Base-by-base conservation (phyloP, 2,329 filamentous ascomycete species). In the Cercospora canescens region DNA sequence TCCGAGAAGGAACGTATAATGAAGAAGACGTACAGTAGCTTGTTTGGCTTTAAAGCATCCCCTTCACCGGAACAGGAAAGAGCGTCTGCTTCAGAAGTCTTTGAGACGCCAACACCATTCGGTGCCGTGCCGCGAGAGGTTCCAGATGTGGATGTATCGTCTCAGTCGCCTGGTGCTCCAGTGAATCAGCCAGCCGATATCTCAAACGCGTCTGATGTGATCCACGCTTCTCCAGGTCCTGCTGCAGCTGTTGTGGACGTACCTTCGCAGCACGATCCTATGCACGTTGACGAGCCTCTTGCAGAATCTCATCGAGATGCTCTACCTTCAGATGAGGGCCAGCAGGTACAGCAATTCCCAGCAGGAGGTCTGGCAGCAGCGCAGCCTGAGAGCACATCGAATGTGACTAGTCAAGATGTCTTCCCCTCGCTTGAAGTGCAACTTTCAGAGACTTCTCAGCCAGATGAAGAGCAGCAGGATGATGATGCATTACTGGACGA, bases 21-120 rank as follows among this genome's bases (percentile, higher is more conserved):
- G 74, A 68, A 64, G 32, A 67, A 66, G 64, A 76, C 74, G 0
- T 75, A 72, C 35, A 68, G 67, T 37, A 76, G 75, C 56, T 63
- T 77, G 14, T 77, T 76, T 41, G 75, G 75, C 14, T 73, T 76
- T 50, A 67, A 60, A 37, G 67, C 65, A 8, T 73, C 73, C n/a
- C 73, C 72, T 14, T 70, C 70, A 7, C 69, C 71, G 12, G 68
- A 70, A 50, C 67, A 67, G 26, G 67, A 68, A 21, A 35, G 59
- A 39, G 59, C 62, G 9, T 60, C 60, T 48, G 50, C 67, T 18
- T 26, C 28, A n/a, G 6, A 26, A 16, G 28, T 54, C 3, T n/a
- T 52, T n/a, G 60, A 69, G 45, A 64, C 66, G 9, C 55, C 63
- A 6, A 67, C 63, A 24, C 60, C 63, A 6, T 63, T 62, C 32